Evolutionary conservation across 257 asterid species (phyloP), one percentile per base, ranked within the genome.

Genomic region (Solanum raphanifolium): DNA sequence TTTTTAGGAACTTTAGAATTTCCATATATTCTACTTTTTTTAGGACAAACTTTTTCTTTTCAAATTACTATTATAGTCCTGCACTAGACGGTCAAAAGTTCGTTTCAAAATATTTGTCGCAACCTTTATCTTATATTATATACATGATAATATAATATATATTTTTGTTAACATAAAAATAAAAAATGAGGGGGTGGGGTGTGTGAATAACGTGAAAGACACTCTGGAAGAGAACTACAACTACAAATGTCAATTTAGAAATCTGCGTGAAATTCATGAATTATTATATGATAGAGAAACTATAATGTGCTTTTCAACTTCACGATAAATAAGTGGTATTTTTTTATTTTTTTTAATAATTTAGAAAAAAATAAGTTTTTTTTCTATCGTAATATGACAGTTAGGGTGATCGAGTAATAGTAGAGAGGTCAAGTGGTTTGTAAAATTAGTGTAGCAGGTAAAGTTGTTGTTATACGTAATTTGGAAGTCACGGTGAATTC

Each of bases 221-320:
- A 35, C 83, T 72, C 82, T 66, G 48, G 16, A 90, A 71, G 85
- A 46, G 84, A 81, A 79, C 39, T 79, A 32, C 85, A 79, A 79
- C 85, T 27, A 6, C 85, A 79, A 79, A 43, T 79, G 39, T 79
- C 90, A 86, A 86, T 87, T 91, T 79, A 79, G 66, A 46, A 79
- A 48, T 87, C 32, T 87, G 92, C 94, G 48, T 87, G 93, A 91
- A 91, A 84, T 87, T 88, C 94, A 91, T 90, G 92, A 91, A 66
- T 46, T 43, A 52, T 52, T 52, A 34, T 16, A 79, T 43, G 85
- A 81, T 81, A 81, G 27, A 18, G 39, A 46, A 46, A 81, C 15
- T 43, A 20, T 21, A 25, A 43, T 16, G 36, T 79, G 65, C 16
- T 79, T 43, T 79, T 43, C 55, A 41, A 79, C 68, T 31, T 81